Base-by-base conservation (phyloP, 1,284 basidiomycete genomes). In the Heliocybe sulcata region DNA sequence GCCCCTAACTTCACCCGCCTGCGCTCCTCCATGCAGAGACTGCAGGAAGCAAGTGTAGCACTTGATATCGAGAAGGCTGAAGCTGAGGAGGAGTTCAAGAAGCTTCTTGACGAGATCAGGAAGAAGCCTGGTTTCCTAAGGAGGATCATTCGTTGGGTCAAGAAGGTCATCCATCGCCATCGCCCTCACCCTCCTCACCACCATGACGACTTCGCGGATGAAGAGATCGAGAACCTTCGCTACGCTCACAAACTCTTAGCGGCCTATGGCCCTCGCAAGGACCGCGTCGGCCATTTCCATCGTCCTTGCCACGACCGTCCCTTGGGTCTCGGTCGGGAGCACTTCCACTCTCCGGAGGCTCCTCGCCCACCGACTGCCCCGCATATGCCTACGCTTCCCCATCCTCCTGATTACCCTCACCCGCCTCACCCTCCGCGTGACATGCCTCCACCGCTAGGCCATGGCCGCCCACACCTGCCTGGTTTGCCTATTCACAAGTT, bases 1-100 rank as follows among this genome's bases (percentile, higher is more conserved):
- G 62, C 76, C 55, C 47, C 20, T 52, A 58, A 74, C 57, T 68
- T 78, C 56, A 52, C 59, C 1, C 29, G 54, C 1, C 67, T 77
- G 9, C 55, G 60, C 38, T 12, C 60, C 1, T 66, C 72, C 2
- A 71, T 78, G 53, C 12, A 57, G 9, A 29, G 56, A 14, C 58
- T 77, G 9, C 61, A 67, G 14, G 38, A 54, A 2, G 68, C 72
- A 3, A 72, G 73, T 3, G 42, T 55, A 4, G 54, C 59, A 11
- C 63, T 77, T 14, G 73, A 77, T 56, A 53, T 48, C 16, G 59
- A 71, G 53, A 67, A 65, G 38, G 59, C 51, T 12, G 52, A 54
- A 6, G 57, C 61, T 22, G 61, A 62, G 31, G 54, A 59, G 45
- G 57, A 54, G 10, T 49, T 61, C 19, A 52, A 57, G 48, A 56